phyloP scores from a whole-genome alignment of 2,329 filamentous ascomycete genomes.

The Fusarium coffeatum region DNA sequence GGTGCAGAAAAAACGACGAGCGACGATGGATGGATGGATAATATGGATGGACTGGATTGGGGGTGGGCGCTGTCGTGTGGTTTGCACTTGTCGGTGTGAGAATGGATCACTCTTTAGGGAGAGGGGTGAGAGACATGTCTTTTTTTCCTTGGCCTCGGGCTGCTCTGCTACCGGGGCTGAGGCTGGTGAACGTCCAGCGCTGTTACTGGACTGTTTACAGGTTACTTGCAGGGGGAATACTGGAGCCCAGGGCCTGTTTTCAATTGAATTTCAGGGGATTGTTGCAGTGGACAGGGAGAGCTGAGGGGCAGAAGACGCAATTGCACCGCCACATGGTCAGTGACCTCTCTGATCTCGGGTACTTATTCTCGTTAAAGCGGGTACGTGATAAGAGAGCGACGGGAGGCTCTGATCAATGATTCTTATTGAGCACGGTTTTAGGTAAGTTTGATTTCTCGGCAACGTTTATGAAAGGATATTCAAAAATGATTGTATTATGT shows the following conservation, averaged over 20 bases:
- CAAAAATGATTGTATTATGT: not conserved
- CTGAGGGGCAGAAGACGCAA: constrained; percentile 30
- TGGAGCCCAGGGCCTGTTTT: constrained; percentile 42
- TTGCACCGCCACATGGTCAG: constrained; percentile 34
- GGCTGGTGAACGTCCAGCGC: constrained; percentile 26
- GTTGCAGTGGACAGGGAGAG: constrained; percentile 11
- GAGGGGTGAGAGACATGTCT: constrained; percentile 43
- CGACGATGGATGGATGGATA: constrained; percentile 41
- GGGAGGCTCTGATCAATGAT: constrained; percentile 3
- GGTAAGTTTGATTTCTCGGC: not conserved
- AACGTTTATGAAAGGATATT: not conserved
- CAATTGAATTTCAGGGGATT: constrained; percentile 33
- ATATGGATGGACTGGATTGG: constrained; percentile 27
- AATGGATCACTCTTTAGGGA: constrained; percentile 35
- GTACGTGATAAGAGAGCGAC: not conserved
- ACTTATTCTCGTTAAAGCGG: constrained; percentile 7
- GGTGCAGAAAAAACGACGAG: constrained; percentile 49
- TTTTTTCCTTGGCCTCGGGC: constrained; percentile 41
- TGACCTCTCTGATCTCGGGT: constrained; percentile 19
- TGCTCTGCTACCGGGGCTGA: constrained; percentile 25
- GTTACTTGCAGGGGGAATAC: constrained; percentile 29
- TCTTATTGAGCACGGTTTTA: constrained; percentile 6
- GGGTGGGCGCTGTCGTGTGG: constrained; percentile 43
- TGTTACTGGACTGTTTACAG: constrained; percentile 31
- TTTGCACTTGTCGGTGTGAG: constrained; percentile 50